Evolutionary conservation across 2,329 filamentous ascomycete species (phyloP), one percentile per base, ranked within the genome.

Genomic region (Lomentospora prolificans): DNA sequence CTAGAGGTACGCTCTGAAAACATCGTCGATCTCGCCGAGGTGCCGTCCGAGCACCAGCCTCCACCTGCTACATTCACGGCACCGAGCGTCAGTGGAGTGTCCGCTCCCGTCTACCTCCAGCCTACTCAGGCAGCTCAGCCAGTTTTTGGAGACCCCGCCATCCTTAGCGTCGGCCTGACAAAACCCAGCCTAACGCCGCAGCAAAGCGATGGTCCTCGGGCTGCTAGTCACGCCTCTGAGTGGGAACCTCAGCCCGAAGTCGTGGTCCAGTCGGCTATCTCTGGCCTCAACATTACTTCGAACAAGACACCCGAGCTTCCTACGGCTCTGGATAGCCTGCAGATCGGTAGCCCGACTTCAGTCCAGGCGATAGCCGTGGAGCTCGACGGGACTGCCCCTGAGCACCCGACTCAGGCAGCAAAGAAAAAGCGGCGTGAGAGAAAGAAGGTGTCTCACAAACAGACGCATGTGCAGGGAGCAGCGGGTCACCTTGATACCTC

Each of bases 61-160:
- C 62, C 63, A n/a, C 44, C 44, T 22, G 44, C 44, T 25, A 64
- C 64, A 3, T 63, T 67, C 41, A 58, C 59, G 19, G 60, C 65
- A 57, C 61, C 66, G 22, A 54, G 61, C 27, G 56, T 60, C 56
- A 62, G 62, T 60, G 55, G 63, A 57, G 55, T 61, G 44, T 57
- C 65, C 22, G 62, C 65, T 12, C 60, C 67, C 14, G 55, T 50
- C 27, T 55, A 55, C 36, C n/a, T 60, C 4, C 57, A 66, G 22
- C 57, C 64, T n/a, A 59, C 64, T 53, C 67, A 64, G 36, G 61
- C 64, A 48, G 58, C 62, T 54, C 67, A 72, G 60, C 62, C 72
- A 28, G 63, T 75, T 0, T 90, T 94, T 64, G 78, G 85, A n/a
- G 89, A 95, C 63, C 89, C 89, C 9, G 89, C 89, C 3, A 95